These are phyloP conservation scores for Neurospora sp. DNA, from an alignment of 495 filamentous ascomycete species.

Conservation along the genomic window DNA sequence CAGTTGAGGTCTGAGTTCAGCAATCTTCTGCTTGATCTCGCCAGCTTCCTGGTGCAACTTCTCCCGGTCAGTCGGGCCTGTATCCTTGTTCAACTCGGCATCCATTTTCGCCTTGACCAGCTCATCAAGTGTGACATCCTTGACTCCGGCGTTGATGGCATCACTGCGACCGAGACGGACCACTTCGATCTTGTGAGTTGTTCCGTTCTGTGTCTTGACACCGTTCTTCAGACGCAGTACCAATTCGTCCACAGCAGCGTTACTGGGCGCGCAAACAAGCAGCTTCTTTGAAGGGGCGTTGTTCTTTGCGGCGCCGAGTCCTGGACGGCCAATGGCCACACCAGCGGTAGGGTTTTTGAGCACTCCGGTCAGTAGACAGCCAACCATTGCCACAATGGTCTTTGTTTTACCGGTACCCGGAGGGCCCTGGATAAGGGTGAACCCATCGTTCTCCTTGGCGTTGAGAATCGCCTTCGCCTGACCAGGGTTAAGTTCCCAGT, in stretches of 20 bases:
- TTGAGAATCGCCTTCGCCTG: conserved; percentile 90
- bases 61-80: conserved; percentile 51
- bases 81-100: conserved; percentile 37
- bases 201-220: conserved; percentile 66
- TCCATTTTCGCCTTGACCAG: conserved; percentile 68
- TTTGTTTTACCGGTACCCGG: conserved; percentile 97
- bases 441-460: conserved; percentile 87
- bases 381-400: conserved; percentile 93
- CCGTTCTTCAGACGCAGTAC: conserved; percentile 88
- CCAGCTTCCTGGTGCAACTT: conserved; percentile 78
- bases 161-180: conserved; percentile 88
- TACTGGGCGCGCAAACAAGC: conserved; percentile 90
- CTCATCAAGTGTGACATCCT: conserved; percentile 89
- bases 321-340: conserved; percentile 41
- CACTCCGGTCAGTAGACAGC: conserved; percentile 63
- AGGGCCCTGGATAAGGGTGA: conserved; percentile 91
- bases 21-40: conserved; percentile 58
- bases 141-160: conserved; percentile 81
- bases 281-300: conserved; percentile 58
- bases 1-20: conserved; percentile 52
- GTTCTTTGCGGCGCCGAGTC: conserved; percentile 20
- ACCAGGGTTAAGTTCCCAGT: conserved; percentile 76
- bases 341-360: conserved; percentile 35
- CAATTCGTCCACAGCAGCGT: conserved; percentile 92
- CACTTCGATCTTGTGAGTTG: conserved; percentile 63